Evolutionary conservation across 306 rosid genomes (phyloP), one percentile per base, ranked within the genome.

Genomic region (Rosa lucieae): DNA sequence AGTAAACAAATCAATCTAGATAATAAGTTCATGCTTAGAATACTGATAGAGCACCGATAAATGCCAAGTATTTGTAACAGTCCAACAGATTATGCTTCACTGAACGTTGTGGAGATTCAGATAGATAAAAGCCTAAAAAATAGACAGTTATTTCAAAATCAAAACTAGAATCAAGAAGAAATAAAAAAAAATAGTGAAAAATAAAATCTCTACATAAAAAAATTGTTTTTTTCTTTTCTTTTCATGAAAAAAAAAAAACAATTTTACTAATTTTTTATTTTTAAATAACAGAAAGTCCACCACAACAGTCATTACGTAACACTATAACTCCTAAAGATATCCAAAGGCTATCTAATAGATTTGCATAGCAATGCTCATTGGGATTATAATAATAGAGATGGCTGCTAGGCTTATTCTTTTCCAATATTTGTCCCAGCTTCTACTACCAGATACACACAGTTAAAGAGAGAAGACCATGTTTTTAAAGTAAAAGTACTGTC

Each of bases 1-100:
- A 23, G 18, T 18, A 12, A 10, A 77, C 26, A 67, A 73, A 81
- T 66, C 44, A 23, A 15, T 43, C 70, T 59, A n/a, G 32, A 66
- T 66, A 17, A 35, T 66, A 66, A 15, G 47, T 35, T 66, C 71
- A 37, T 66, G 11, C 70, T 15, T 17, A 29, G 21, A 14, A 17
- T 35, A 35, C 10, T 46, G 21, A 37, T 15, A 15, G 0, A 35
- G 4, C 70, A 74, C n/a, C 68, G 3, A 56, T 58, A 23, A 14
- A 74, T 74, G 40, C 20, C 53, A 49, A 29, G 47, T 61, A 26
- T 61, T 43, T 43, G 32, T 26, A 74, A 58, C 15, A 42, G 69
- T 43, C 11, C 29, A 74, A 59, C 29, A 58, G 55, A 55, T 39
- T 37, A n/a, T 39, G 77, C 52, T 39, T 74, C 39, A 56, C 44